Conservation (phyloP, 306 rosid genomes). For the Cicer arietinum region DNA sequence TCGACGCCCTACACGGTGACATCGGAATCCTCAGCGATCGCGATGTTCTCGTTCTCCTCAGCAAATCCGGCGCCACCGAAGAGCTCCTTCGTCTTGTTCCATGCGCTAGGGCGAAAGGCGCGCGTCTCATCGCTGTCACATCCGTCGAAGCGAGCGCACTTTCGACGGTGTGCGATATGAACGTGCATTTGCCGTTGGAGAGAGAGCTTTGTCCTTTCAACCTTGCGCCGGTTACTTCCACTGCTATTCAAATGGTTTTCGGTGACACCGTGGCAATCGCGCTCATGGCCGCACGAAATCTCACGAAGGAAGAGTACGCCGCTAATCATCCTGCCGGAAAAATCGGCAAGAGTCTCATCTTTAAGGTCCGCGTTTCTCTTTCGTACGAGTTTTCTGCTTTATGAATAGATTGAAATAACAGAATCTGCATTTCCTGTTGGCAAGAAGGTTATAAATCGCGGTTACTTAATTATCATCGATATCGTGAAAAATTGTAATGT, state of each 20-base stretch:
- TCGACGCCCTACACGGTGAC: slow-evolving; percentile 98
- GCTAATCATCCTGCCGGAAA: slow-evolving; percentile 94
- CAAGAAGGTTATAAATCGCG: neutral
- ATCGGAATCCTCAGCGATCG: slow-evolving; percentile 67
- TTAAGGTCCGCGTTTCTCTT: slow-evolving; percentile 63
- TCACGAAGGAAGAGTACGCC: slow-evolving; percentile 87
- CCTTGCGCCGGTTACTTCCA: slow-evolving; percentile 96
- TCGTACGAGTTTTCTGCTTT: neutral
- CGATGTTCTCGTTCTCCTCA: slow-evolving; percentile 81
- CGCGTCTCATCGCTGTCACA: slow-evolving; percentile 68
- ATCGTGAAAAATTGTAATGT: neutral
- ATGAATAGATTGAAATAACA: neutral
- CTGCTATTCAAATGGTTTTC: slow-evolving; percentile 97
- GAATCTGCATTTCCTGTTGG: slow-evolving; percentile 3
- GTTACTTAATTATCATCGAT: neutral
- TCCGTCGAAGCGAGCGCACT: slow-evolving; percentile 66
- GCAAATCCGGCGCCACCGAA: slow-evolving; percentile 91
- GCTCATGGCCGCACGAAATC: slow-evolving; percentile 84
- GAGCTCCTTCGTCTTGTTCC: slow-evolving; percentile 92
- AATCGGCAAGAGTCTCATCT: slow-evolving; percentile 94
- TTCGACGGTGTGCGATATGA: slow-evolving; percentile 74
- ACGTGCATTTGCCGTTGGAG: slow-evolving; percentile 86
- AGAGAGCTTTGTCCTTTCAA: slow-evolving; percentile 90
- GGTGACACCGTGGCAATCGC: slow-evolving; percentile 98
- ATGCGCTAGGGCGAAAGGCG: slow-evolving; percentile 83